Evolutionary conservation across 495 filamentous ascomycete species (phyloP), one percentile per base, ranked within the genome.

Genomic region (Amniculicola lignicola): DNA sequence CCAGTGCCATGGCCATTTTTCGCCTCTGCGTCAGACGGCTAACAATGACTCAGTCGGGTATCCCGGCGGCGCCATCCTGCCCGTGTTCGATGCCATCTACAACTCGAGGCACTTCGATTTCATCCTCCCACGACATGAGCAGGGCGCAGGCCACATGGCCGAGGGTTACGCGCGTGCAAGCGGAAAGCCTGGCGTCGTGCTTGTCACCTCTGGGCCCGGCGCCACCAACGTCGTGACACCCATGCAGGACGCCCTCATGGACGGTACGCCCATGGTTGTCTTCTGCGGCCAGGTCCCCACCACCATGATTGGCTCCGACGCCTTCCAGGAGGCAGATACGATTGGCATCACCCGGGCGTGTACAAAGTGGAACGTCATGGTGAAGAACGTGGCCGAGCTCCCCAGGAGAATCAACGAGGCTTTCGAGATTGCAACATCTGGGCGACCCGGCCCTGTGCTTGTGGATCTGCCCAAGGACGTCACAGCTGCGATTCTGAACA

Each of bases 281-380:
- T 90, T 90, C 65, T 78, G 77, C 54, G 86, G 86, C n/a, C 86
- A 90, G 76, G 86, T 90, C 22, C 72, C 76, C 15, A 90, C 86
- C 0, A 76, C 70, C 15, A 82, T 82, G 28, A 89, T 90, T 69
- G 87, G 86, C 49, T 87, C 82, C 54, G 86, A 90, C 70, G 85
- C 86, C 35, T 90, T 90, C 74, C 86, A 90, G 65, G 86, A 89
- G 68, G 85, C 86, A 18, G 86, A 90, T 67, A 80, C 88, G 41
- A 72, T 88, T 36, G 86, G 86, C 61, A 90, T 90, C 64, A 85
- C 84, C 38, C 74, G 86, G 59, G 77, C 86, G 23, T 90, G 86
- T 72, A 90, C 86, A 44, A 90, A 90, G 74, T 90, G 86, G 86
- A 90, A 90, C 57, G 85, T 89, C 28, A 88, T 90, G 86, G 81